Base-by-base conservation (phyloP, 2,329 filamentous ascomycete genomes). In the Lachnellula cervina region DNA sequence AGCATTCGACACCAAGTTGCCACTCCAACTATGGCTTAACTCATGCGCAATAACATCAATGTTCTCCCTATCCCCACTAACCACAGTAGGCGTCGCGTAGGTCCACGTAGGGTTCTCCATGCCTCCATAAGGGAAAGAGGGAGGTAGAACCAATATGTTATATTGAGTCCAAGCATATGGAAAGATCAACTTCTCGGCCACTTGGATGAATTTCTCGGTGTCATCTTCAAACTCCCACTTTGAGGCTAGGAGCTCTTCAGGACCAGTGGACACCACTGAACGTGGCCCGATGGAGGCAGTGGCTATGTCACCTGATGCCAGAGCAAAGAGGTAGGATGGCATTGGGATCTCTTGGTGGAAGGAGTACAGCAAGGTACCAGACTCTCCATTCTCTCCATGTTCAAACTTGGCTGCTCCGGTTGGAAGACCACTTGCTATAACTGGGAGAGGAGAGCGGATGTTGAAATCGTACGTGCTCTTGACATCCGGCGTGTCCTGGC, bases 81-180 rank as follows among this genome's bases (percentile, higher is more conserved):
- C 91, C 64, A 97, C 88, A 37, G 91, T 96, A 2, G 93, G 93
- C 1, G 94, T 97, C 1, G 92, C 93, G 70, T 96, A 97, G 0
- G 94, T 97, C 74, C 89, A 96, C 52, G 96, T 85, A 0, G 92
- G 92, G 69, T 97, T 96, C 72, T 96, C 91, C 88, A 91, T 91
- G 66, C 87, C 88, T 66, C 90, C 90, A 66, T 94, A 95, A 0
- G 90, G 90, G 71, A 96, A 97, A 64, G 88, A 93, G 0, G 90
- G 89, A 4, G 93, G 93, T 34, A 97, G 77, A 4, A 97, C 87
- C 21, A 97, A 77, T 9, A 96, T 89, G 64, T 97, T 97, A 77
- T 97, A 97, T 64, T 92, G 86, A 16, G 90, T 92, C 94, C 94
- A 99, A 56, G 84, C 83, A 72, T 99, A 97, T 0, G 90, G 89